Conservation (phyloP, 2,329 filamentous ascomycete genomes). For the Hymenoscyphus infarciens region DNA sequence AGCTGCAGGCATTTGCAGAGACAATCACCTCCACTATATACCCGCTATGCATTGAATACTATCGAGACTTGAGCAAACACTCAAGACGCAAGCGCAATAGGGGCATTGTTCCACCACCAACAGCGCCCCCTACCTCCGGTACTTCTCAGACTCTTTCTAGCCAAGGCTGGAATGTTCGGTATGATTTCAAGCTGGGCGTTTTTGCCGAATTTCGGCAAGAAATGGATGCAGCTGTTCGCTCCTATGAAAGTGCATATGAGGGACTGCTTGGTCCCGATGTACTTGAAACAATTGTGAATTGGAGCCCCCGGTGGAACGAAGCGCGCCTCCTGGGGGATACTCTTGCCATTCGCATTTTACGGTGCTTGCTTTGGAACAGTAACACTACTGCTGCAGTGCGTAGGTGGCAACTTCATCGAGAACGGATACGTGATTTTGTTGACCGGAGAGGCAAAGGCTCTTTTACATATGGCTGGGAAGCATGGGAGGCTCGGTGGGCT, state of each 20-base stretch:
- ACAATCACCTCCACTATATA: constrained; percentile 72
- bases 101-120: constrained; percentile 73
- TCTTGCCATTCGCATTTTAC: constrained; percentile 74
- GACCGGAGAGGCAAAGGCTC: constrained; percentile 82
- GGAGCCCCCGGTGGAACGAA: constrained; percentile 88
- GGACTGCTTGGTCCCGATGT: constrained; percentile 77
- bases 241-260: constrained; percentile 85
- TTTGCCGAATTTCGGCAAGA: constrained; percentile 93
- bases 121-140: constrained; percentile 74
- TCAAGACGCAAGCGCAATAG: constrained; percentile 82
- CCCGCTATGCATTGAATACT: constrained; percentile 78
- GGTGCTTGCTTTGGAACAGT: constrained; percentile 77
- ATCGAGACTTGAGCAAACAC: constrained; percentile 90
- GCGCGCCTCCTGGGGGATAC: constrained; percentile 83
- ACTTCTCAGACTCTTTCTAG: constrained; percentile 83
- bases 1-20: constrained; percentile 70
- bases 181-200: constrained; percentile 88
- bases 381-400: constrained; percentile 77
- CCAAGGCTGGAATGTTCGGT: constrained; percentile 87
- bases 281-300: constrained; percentile 83
- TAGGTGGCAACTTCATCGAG: constrained; percentile 74
- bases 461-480: constrained; percentile 87
- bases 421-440: constrained; percentile 70
- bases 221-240: constrained; percentile 79
- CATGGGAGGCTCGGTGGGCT: constrained; percentile 80